These are phyloP conservation scores for Myriosclerotinia curreyana DNA, from an alignment of 2,329 filamentous ascomycete species.

Conservation along the genomic window DNA sequence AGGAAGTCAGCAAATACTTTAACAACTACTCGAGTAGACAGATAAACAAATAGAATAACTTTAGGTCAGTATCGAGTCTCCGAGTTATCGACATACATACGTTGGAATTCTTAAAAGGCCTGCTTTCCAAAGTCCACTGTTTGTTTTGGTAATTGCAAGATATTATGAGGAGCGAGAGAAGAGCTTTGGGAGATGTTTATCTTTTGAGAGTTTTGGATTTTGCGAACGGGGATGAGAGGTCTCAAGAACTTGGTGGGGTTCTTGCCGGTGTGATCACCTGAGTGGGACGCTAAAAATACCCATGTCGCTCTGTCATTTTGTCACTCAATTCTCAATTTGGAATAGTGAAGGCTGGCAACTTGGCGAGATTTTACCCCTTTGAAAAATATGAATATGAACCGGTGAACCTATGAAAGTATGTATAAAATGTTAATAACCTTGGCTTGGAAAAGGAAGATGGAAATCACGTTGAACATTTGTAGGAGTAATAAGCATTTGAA, in stretches of 20 bases:
- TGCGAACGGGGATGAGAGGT: slow-evolving; percentile 21
- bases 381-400: background rate
- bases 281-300: slow-evolving; percentile 19
- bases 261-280: slow-evolving; percentile 24
- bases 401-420: too few relatives aligned
- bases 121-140: slow-evolving; percentile 7
- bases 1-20: slow-evolving; percentile 15
- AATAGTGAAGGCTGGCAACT: slow-evolving; percentile 14
- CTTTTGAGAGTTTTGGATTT: slow-evolving; percentile 22
- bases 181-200: slow-evolving; percentile 26
- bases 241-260: slow-evolving; percentile 26
- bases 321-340: slow-evolving; percentile 4
- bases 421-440: too few relatives aligned
- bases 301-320: slow-evolving; percentile 7
- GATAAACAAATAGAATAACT: slow-evolving; percentile 10
- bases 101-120: slow-evolving; percentile 9
- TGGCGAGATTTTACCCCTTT: slow-evolving; percentile 14
- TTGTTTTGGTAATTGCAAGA: slow-evolving; percentile 12
- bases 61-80: background rate
- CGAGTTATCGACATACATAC: slow-evolving; percentile 3
- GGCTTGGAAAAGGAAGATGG: too few relatives aligned
- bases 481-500: too few relatives aligned
- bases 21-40: slow-evolving; percentile 17
- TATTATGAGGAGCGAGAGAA: slow-evolving; percentile 16
- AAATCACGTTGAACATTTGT: too few relatives aligned